Evolutionary conservation across 2,329 filamentous ascomycete species (phyloP), one percentile per base, ranked within the genome.

Genomic region (Colletotrichum aenigma): DNA sequence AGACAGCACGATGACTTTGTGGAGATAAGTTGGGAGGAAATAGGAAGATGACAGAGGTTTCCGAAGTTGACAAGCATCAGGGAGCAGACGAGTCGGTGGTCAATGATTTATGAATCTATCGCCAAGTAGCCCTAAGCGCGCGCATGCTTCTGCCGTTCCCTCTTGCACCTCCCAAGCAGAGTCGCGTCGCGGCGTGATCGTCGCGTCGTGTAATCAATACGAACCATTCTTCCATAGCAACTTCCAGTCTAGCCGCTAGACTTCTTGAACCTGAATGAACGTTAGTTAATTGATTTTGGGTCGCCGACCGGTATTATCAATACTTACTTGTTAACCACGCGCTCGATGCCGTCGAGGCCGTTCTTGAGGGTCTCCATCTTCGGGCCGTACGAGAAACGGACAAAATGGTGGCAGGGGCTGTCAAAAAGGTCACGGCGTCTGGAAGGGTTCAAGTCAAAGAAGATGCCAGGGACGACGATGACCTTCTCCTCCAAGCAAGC

Each of bases 391-490:
- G 93, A 95, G 80, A 97, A 90, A 68, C 95, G 91, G 32, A 97
- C 94, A 83, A 96, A 97, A 86, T 97, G 94, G 86, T 98, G 96
- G 86, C 96, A 98, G 75, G 96, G 96, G 79, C 92, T 95, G 86
- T 98, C 96, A 79, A 98, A 98, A 79, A 98, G 86, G 84, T 98
- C 96, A 83, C 96, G 91, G 78, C 96, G 91, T 84, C 95, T 94
- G 43, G 94, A 94, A 6, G 96, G 96, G 87, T 98, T 98, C 78
- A 98, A 86, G 82, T 98, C 96, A 84, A 98, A 98, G 90, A 98
- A 98, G 85, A 98, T 98, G 76, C 96, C 96, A 0, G 96, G 96
- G 6, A 98, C 96, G 21, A 98, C 96, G 82, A 98, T 98, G 79
- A 97, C 95, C 89, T 97, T 97, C 88, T 98, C 96, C 81, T 94